phyloP scores from a whole-genome alignment of 2,329 filamentous ascomycete species.

The Stachybotrys elegans region DNA sequence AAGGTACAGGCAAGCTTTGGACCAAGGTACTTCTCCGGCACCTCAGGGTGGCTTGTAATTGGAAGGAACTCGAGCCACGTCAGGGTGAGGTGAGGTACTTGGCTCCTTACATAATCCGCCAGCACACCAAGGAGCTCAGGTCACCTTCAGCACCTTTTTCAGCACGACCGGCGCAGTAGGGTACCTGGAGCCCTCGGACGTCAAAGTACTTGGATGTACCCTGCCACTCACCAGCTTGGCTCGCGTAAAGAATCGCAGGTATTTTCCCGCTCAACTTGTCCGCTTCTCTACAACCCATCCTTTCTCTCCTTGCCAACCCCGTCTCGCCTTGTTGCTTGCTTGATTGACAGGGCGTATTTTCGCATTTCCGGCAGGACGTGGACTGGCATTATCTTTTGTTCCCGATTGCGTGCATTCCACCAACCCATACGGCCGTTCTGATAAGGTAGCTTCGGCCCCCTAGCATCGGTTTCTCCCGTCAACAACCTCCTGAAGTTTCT shows the following conservation, averaged over 20 bases:
- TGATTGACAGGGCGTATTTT: constrained; percentile 4
- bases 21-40: no score
- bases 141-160: no score
- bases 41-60: no score
- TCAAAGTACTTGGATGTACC: not conserved
- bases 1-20: no score
- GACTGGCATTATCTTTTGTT: not conserved
- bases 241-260: not conserved
- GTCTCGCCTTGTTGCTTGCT: constrained; percentile 1
- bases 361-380: not conserved
- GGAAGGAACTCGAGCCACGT: no score
- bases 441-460: not conserved
- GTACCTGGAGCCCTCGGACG: no score
- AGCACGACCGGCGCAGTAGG: no score
- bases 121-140: no score
- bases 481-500: constrained; percentile 22
- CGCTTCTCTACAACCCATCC: constrained; percentile 1
- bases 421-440: not conserved
- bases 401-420: not conserved
- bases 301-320: constrained; percentile 3
- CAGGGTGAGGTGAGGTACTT: no score
- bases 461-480: constrained; percentile 6
- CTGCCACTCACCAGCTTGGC: not conserved
- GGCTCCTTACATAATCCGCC: no score
- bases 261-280: not conserved